These are phyloP conservation scores for Fagus sylvatica DNA, from an alignment of 306 rosid species.

Conservation along the genomic window DNA sequence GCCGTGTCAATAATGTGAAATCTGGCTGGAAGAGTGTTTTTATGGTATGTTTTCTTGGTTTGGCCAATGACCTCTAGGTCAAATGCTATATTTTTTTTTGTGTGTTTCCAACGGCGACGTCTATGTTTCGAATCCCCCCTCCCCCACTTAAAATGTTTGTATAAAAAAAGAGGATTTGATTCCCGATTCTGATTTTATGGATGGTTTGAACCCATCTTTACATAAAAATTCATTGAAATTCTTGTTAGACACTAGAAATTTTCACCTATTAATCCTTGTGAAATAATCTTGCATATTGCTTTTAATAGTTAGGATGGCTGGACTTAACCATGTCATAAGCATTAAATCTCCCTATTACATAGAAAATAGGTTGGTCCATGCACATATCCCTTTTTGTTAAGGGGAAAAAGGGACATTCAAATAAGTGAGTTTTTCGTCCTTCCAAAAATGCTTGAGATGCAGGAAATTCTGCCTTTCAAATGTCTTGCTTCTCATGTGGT, in stretches of 20 bases:
- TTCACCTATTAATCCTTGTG: not conserved
- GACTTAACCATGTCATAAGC: not conserved
- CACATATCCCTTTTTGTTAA: not conserved
- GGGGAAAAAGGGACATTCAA: not conserved
- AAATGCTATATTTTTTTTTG: too few relatives aligned
- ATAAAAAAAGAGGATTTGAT: not conserved
- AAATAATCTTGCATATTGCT: not conserved
- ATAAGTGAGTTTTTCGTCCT: not conserved
- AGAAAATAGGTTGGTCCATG: not conserved
- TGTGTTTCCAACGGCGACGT: too few relatives aligned
- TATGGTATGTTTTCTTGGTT: conserved; percentile 52
- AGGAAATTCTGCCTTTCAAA: not conserved
- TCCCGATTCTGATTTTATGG: not conserved
- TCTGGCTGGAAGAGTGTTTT: conserved; percentile 99
- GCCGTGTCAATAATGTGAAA: conserved; percentile 93
- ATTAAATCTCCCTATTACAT: not conserved
- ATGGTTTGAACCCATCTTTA: not conserved
- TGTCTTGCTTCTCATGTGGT: conserved; percentile 32
- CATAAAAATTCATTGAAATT: not conserved
- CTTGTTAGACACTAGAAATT: not conserved
- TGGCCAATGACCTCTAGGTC: too few relatives aligned
- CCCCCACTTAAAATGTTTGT: too few relatives aligned
- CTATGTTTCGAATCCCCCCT: too few relatives aligned
- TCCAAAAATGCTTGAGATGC: not conserved
- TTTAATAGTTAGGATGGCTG: not conserved